Conservation (phyloP, 164 flowering plant genomes). For the Kalanchoe fedtschenkoi region DNA sequence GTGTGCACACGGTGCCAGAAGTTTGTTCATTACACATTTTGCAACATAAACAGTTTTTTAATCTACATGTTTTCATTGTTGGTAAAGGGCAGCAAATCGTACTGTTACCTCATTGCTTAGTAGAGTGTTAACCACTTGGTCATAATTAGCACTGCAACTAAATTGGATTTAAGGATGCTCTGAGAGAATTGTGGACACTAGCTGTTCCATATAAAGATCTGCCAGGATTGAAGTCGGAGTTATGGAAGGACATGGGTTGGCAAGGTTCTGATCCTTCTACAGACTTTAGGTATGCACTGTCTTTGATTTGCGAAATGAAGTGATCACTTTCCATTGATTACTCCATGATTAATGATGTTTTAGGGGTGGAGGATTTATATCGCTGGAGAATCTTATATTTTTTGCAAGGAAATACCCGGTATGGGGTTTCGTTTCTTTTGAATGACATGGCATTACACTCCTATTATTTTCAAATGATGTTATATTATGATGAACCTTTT, state of each 20-base stretch:
- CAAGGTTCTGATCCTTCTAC: conserved; percentile 97
- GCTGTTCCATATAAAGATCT: conserved; percentile 71
- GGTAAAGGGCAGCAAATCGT: too few relatives aligned
- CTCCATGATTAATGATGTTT: conserved; percentile 9
- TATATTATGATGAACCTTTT: background rate
- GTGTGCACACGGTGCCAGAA: too few relatives aligned
- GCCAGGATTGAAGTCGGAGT: conserved; percentile 75
- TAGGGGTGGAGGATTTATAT: conserved; percentile 93
- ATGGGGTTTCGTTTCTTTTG: conserved; percentile 14
- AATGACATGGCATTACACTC: background rate
- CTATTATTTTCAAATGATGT: background rate
- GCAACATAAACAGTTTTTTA: too few relatives aligned
- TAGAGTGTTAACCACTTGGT: background rate
- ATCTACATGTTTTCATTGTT: too few relatives aligned
- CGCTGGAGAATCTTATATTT: conserved; percentile 85
- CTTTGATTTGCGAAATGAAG: background rate
- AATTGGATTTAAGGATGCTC: conserved; percentile 62
- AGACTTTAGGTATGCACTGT: conserved; percentile 61
- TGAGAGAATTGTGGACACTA: conserved; percentile 72
- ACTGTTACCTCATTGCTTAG: background rate
- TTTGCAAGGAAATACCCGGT: conserved; percentile 80
- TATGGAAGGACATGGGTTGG: conserved; percentile 99
- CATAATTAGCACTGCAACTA: background rate
- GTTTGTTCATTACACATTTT: too few relatives aligned
- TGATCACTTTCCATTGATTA: background rate